Evolutionary conservation across 495 filamentous ascomycete species (phyloP).

Genomic region (Astrocystis sublimbata): DNA sequence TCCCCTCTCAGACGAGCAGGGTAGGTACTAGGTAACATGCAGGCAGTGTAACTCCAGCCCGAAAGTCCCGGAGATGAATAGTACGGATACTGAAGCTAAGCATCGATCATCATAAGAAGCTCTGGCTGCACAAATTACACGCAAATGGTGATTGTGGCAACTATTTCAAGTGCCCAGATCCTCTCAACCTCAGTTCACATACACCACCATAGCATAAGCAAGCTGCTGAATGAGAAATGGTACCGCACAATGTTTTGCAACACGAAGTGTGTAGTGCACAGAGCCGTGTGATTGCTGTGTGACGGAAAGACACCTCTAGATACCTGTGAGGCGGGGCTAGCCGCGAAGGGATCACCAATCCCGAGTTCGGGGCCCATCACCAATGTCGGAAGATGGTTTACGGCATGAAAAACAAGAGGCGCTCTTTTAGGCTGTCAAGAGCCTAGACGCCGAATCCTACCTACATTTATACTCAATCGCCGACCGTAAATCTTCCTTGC

Average conservation of each 20-base stretch:
- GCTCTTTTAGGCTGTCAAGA: background rate
- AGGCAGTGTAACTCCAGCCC: background rate
- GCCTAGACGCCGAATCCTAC: background rate
- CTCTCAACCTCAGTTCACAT: background rate
- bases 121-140: too few relatives aligned
- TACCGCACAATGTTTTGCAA: background rate
- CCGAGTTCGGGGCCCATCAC: background rate
- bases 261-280: background rate
- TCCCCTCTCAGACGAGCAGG: too few relatives aligned
- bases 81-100: too few relatives aligned
- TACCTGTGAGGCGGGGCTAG: slow-evolving; percentile 9
- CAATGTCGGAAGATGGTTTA: background rate
- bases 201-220: background rate
- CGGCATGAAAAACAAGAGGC: background rate
- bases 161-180: background rate
- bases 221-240: background rate
- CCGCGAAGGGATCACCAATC: background rate
- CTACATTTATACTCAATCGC: too few relatives aligned
- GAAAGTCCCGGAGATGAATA: too few relatives aligned
- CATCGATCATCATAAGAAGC: too few relatives aligned
- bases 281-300: background rate
- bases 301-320: slow-evolving; percentile 11
- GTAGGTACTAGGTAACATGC: background rate
- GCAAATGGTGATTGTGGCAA: background rate
- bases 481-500: too few relatives aligned